Evolutionary conservation across 176 grass and related monocot species (phyloP).

Genomic region (Oryza meyeriana): DNA sequence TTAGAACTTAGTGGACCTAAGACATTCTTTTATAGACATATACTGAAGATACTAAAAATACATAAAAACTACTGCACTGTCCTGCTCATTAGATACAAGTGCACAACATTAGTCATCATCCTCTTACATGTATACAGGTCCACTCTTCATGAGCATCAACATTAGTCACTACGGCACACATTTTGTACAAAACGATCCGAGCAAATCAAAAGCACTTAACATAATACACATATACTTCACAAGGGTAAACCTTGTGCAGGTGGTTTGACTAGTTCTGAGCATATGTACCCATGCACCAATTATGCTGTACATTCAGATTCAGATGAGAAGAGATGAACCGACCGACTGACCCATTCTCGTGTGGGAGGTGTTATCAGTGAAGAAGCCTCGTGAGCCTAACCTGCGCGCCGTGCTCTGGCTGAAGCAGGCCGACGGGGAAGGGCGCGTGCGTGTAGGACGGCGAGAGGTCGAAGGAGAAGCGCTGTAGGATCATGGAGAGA

Average conservation of each 20-base stretch:
- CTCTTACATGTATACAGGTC: neutral
- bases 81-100: neutral
- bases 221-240: no score
- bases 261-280: slow-evolving; percentile 1
- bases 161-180: neutral
- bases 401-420: slow-evolving; percentile 75
- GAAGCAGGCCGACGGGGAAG: slow-evolving; percentile 31
- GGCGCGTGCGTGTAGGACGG: slow-evolving; percentile 63
- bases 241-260: neutral
- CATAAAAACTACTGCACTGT: neutral
- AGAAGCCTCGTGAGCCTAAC: slow-evolving; percentile 46
- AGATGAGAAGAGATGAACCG: neutral
- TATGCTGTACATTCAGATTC: slow-evolving; percentile 39
- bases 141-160: neutral
- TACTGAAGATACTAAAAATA: neutral
- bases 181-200: neutral
- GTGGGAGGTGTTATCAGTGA: neutral
- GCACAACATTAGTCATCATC: neutral
- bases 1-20: no score
- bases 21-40: no score
- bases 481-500: slow-evolving; percentile 63
- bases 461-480: slow-evolving; percentile 70
- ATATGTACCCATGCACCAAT: neutral
- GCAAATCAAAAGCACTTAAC: neutral
- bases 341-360: neutral